Conservation (phyloP, 2,329 filamentous ascomycete species). For the Hymenoscyphus linearis region DNA sequence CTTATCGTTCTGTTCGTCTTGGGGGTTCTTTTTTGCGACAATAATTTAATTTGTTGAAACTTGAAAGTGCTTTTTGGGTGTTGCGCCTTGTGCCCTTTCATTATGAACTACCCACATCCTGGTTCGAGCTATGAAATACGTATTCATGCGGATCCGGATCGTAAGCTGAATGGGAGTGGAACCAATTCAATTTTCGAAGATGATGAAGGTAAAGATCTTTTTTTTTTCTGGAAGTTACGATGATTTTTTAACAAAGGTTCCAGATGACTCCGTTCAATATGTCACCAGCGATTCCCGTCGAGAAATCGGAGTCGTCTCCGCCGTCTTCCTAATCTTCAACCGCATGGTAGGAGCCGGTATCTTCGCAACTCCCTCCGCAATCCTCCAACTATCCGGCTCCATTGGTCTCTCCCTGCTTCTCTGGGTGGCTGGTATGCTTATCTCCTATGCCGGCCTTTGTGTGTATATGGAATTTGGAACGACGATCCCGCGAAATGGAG, state of each 20-base stretch:
- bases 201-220: not conserved
- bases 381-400: slow-evolving; percentile 52
- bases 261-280: slow-evolving; percentile 4
- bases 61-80: no score
- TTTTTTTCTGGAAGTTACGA: not conserved
- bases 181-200: not conserved
- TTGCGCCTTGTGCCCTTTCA: no score
- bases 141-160: not conserved
- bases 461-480: slow-evolving; percentile 64
- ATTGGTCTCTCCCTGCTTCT: slow-evolving; percentile 58
- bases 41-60: no score
- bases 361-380: slow-evolving; percentile 57
- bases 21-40: no score
- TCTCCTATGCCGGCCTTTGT: slow-evolving; percentile 56
- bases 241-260: not conserved
- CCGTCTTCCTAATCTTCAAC: slow-evolving; percentile 57
- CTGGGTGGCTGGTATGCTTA: slow-evolving; percentile 58
- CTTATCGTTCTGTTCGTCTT: no score
- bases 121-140: no score
- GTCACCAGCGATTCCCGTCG: slow-evolving; percentile 33
- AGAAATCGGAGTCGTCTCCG: slow-evolving; percentile 50
- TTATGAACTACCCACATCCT: no score
- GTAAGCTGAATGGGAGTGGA: not conserved
- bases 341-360: slow-evolving; percentile 63
- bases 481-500: slow-evolving; percentile 58